These are phyloP conservation scores for Coelastrella sp. DNA, from an alignment of 139 green algal species.

Conservation along the genomic window DNA sequence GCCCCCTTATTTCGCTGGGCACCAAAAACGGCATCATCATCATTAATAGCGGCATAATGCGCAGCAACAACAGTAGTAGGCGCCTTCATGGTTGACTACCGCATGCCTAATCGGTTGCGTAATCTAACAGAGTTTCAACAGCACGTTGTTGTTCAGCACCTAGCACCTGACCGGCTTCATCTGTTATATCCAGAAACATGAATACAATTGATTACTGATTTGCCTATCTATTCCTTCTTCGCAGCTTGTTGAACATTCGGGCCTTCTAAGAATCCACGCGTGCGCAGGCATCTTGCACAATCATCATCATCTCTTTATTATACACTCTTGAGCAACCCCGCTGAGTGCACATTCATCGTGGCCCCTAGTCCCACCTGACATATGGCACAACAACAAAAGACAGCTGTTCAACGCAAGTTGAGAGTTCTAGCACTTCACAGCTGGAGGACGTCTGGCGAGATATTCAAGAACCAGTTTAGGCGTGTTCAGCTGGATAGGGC, in stretches of 20 bases:
- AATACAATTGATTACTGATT: not conserved
- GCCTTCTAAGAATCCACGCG: no score
- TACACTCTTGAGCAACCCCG: not conserved
- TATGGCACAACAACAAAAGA: not conserved
- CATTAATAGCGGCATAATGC: no score
- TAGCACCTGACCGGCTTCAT: no score
- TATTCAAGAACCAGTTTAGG: slow-evolving; percentile 41
- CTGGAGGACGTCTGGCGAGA: slow-evolving; percentile 37
- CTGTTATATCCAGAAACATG: no score
- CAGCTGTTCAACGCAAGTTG: slow-evolving; percentile 18
- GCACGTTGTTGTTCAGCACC: not conserved
- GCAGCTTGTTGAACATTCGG: not conserved
- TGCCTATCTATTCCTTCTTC: not conserved
- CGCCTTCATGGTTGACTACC: not conserved
- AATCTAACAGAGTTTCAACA: not conserved
- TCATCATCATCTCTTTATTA: not conserved
- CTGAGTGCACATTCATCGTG: not conserved
- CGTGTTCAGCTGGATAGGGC: not conserved
- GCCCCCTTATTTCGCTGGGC: no score
- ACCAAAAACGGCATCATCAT: no score
- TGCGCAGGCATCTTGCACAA: no score
- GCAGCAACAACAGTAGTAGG: no score
- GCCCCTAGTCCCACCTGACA: not conserved
- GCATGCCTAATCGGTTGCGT: not conserved
- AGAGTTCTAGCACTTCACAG: slow-evolving; percentile 41